Base-by-base conservation (phyloP, 352 stramenopile species). In the Phytophthora rubi region DNA sequence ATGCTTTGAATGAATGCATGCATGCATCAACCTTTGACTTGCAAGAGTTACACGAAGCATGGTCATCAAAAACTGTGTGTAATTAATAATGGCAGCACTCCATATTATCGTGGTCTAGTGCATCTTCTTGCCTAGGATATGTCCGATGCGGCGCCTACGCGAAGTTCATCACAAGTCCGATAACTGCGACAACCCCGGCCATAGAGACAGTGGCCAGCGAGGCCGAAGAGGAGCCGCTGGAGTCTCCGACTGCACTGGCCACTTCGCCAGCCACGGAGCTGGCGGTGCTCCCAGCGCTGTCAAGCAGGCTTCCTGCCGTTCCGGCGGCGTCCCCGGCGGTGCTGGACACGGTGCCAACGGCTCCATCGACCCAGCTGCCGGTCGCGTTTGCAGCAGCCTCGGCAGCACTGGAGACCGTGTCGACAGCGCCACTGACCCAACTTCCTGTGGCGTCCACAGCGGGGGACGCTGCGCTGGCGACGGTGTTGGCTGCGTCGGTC, bases 111-210 rank as follows among this genome's bases (percentile, higher is more conserved):
- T 45, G 37, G 1, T 45, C 37, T 26, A 13, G 2, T 3, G 23
- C 23, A 26, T 26, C 23, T 26, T 26, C 23, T 26, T 26, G 23
- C 23, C 23, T 3, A 26, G 23, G 23, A 26, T 3, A 1, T 26
- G 23, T 26, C 23, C 23, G 23, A 26, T 26, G 23, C 23, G 23
- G 23, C 16, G 47, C 13, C 42, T 78, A 78, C 6, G 49, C 52
- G 15, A 78, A 75, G 66, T 75, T 78, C 51, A 68, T 33, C 13
- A 32, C 37, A 5, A 75, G 35, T 6, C 52, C 58, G 47, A 49
- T 48, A 33, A 59, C 35, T 2, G 58, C 39, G 30, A 68, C 2
- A 18, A 68, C 26, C 8, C 42, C 39, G 39, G 39, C 48, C 30
- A 69, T 59, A 23, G 71, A 72, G 56, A 68, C 26, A 0, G 68